Percentiles rank a stretch among this genome's conserved stretches.
Evolutionary conservation across 164 flowering plant species (phyloP).

Genomic region (Aristolochia fimbriata): DNA sequence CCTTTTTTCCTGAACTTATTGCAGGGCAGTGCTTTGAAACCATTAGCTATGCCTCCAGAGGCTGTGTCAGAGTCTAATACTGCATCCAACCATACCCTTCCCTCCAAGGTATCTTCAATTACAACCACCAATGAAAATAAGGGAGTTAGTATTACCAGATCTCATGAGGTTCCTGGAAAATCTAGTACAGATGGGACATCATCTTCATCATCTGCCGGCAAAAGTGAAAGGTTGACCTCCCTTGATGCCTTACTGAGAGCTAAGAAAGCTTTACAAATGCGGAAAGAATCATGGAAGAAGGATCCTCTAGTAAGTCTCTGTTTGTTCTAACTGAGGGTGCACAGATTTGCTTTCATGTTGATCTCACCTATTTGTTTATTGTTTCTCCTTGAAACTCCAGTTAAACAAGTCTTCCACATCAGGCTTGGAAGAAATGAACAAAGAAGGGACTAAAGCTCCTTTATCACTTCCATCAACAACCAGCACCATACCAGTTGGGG

Average conservation of each 20-base stretch:
- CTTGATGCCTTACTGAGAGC: constrained; percentile 94
- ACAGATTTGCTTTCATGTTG: background rate
- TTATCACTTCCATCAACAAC: constrained; percentile 19
- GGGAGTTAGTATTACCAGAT: constrained; percentile 96
- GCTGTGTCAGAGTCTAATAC: constrained; percentile 27
- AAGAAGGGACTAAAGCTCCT: constrained; percentile 24
- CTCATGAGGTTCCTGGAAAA: constrained; percentile 99
- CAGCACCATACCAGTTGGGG: constrained; percentile 15
- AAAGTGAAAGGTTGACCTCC: constrained; percentile 57
- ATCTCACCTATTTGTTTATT: background rate
- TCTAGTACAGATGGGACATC: constrained; percentile 99
- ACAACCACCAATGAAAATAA: constrained; percentile 95
- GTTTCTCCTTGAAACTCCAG: constrained; percentile 19
- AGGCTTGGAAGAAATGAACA: constrained; percentile 24
- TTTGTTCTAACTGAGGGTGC: background rate
- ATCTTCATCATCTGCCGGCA: constrained; percentile 68
- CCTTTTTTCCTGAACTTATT: background rate
- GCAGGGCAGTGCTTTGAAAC: constrained; percentile 49
- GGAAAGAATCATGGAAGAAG: constrained; percentile 80
- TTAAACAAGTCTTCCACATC: constrained; percentile 42
- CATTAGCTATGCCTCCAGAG: constrained; percentile 27
- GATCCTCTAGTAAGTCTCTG: constrained; percentile 49
- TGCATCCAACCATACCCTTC: constrained; percentile 29
- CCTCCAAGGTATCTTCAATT: constrained; percentile 95
- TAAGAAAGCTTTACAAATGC: constrained; percentile 79